Evolutionary conservation across 768 basidiomycete genomes (phyloP).

Genomic region (Suillus plorans): DNA sequence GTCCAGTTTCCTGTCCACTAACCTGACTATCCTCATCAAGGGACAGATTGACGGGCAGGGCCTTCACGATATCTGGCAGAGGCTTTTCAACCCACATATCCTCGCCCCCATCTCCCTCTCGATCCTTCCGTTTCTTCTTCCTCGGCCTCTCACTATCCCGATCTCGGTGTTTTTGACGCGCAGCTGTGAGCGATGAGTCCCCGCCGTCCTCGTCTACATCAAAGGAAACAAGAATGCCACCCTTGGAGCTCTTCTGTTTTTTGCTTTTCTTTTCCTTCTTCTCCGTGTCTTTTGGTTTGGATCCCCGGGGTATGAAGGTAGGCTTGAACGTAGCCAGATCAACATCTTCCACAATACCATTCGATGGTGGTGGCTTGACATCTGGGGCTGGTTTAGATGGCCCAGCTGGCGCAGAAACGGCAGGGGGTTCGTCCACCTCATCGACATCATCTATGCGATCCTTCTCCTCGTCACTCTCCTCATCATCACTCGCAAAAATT

Average conservation of each 20-base stretch:
- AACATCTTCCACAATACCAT: conserved; percentile 23
- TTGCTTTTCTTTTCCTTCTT: conserved; percentile 54
- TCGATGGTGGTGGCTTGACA: background rate
- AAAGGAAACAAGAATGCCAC: conserved; percentile 65
- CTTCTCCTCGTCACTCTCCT: conserved; percentile 74
- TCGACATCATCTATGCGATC: conserved; percentile 22
- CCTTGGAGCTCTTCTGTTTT: conserved; percentile 42
- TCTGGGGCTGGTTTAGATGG: conserved; percentile 9
- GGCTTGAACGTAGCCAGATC: conserved; percentile 84
- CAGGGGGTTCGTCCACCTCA: conserved; percentile 5
- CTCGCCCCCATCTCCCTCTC: conserved; percentile 43
- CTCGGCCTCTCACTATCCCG: conserved; percentile 35
- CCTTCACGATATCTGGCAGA: conserved; percentile 48
- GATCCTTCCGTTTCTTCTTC: conserved; percentile 45
- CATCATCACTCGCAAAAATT: conserved; percentile 94
- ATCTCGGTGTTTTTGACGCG: conserved; percentile 34
- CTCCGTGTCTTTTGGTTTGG: conserved; percentile 38
- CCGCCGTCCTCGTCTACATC: conserved; percentile 66
- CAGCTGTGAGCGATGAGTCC: conserved; percentile 30
- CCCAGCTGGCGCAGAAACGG: conserved; percentile 14
- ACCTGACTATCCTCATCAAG: conserved; percentile 12
- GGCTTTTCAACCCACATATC: conserved; percentile 74
- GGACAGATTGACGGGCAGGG: conserved; percentile 21
- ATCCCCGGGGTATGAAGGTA: conserved; percentile 67
- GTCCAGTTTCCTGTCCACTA: conserved; percentile 23